Base-by-base conservation (phyloP, 768 basidiomycete genomes). In the Trametes maxima region DNA sequence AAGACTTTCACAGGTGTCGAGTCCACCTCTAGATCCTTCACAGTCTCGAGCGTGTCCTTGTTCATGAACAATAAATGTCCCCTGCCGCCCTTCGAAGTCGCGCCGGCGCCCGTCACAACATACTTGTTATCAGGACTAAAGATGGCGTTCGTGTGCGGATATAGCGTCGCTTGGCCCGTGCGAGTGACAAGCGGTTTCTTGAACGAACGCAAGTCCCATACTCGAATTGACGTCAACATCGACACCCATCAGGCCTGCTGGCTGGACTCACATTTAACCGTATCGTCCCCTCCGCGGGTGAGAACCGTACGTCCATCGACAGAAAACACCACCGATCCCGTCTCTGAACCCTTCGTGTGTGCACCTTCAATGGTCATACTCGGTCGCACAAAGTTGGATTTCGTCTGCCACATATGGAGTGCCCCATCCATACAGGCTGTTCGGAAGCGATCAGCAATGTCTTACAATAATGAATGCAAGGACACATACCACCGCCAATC, bases 41-140 rank as follows among this genome's bases (percentile, higher is more conserved):
- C 85, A 49, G 87, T 81, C 62, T 87, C 86, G 45, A 97, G 75
- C 40, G 80, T 82, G 58, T 88, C 84, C 70, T 88, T 88, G 59
- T 79, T 78, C 74, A 98, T 70, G 68, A 96, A 87, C 58, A 91
- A 74, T 57, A 98, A 77, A 61, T 82, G 82, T 0, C 94, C 94
- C 60, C 80, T 79, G 36, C 82, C 85, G 17, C 86, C 88, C 67
- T 88, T 89, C 42, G 84, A 75, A 11, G 84, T 76, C 1, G 87
- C 83, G 8, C 88, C 90, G 1, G 85, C 80, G 5, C 97, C 95
- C 11, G 95, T 95, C 55, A 98, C 78, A 52, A 98, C 78, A 69
- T 87, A 86, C 73, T 87, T 91, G 67, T 95, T 94, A 73, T 97
- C 94, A 0, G 97, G 97, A 66, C 95, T 97, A 76, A 96, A 98